Evolutionary conservation across 2,329 filamentous ascomycete species (phyloP).

Genomic region (Chalaropsis thielavioides): DNA sequence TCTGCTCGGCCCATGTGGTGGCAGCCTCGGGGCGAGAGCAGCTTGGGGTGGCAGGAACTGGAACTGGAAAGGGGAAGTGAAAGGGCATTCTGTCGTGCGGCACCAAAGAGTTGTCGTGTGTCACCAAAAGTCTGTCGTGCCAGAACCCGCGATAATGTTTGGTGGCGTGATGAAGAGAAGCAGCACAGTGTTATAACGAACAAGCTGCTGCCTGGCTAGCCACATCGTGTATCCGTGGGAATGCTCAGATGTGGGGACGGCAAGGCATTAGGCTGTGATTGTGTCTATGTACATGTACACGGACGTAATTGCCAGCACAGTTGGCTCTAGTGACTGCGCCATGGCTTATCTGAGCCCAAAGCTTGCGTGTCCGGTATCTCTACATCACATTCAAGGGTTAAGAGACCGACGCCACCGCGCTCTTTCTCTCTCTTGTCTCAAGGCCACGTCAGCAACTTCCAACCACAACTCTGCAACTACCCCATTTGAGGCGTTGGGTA

Average conservation of each 20-base stretch:
- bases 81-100: conserved; percentile 5
- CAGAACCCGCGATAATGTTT: no score
- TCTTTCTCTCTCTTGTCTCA: neutral
- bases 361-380: neutral
- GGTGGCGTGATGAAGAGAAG: no score
- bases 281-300: neutral
- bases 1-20: conserved; percentile 6
- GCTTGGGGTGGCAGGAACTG: conserved; percentile 2
- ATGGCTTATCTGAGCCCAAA: neutral
- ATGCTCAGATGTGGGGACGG: neutral
- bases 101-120: neutral
- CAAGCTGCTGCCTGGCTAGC: no score
- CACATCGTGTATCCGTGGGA: neutral
- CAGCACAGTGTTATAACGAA: no score
- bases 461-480: neutral
- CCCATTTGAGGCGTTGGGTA: neutral
- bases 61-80: conserved; percentile 11
- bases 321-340: neutral
- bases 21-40: neutral
- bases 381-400: neutral
- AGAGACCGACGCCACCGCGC: neutral
- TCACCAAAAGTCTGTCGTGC: no score
- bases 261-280: neutral
- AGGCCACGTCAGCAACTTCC: neutral
- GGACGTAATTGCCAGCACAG: neutral